Percentiles rank a stretch among this genome's conserved stretches.
Conservation (phyloP, 169 alveolate species). For the Cyclospora cayetanensis region DNA sequence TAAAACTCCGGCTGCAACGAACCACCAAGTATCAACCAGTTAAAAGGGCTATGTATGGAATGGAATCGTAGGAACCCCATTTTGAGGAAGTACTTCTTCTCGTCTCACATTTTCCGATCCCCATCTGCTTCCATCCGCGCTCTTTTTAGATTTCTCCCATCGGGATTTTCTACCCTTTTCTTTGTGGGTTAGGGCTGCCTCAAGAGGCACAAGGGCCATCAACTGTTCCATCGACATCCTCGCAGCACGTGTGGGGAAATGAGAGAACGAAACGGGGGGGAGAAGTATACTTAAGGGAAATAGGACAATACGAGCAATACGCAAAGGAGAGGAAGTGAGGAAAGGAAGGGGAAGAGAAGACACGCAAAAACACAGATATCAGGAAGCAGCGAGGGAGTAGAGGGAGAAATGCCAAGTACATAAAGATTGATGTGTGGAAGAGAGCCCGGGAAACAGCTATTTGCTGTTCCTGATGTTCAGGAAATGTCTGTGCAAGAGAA, state of each 20-base stretch:
- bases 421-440: neutral
- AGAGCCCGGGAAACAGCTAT: neutral
- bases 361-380: too few relatives aligned
- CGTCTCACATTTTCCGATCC: conserved; percentile 16
- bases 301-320: too few relatives aligned
- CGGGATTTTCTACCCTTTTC: conserved; percentile 60
- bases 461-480: neutral
- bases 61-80: neutral
- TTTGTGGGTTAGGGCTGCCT: conserved; percentile 57
- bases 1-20: neutral
- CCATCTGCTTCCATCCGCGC: conserved; percentile 55
- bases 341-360: too few relatives aligned
- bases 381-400: neutral
- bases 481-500: too few relatives aligned
- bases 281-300: too few relatives aligned
- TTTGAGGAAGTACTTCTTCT: neutral
- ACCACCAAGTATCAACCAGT: neutral
- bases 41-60: neutral
- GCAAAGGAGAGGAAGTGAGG: too few relatives aligned
- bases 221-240: conserved; percentile 75
- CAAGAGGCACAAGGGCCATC: conserved; percentile 75
- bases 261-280: too few relatives aligned
- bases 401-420: neutral
- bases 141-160: conserved; percentile 67
- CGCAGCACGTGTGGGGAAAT: too few relatives aligned